These are phyloP conservation scores for Plenodomus lindquistii DNA, from an alignment of 2,329 filamentous ascomycete species.

Conservation along the genomic window DNA sequence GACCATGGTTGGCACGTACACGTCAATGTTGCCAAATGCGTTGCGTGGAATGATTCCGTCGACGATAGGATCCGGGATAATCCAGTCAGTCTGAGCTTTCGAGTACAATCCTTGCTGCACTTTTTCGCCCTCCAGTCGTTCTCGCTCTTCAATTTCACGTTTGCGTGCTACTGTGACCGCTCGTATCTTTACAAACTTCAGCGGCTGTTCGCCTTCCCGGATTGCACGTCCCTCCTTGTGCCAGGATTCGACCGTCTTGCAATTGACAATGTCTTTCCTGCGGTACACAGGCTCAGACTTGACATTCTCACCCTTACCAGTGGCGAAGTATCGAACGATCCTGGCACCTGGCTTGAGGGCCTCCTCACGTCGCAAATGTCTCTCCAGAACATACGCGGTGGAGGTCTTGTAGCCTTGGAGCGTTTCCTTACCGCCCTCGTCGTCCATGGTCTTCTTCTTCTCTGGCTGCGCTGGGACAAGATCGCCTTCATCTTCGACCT, in stretches of 20 bases:
- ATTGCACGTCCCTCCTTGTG: slow-evolving; percentile 91
- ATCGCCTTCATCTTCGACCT: slow-evolving; percentile 77
- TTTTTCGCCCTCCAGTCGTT: slow-evolving; percentile 77
- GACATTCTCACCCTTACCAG: slow-evolving; percentile 72
- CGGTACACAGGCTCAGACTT: slow-evolving; percentile 81
- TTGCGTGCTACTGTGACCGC: slow-evolving; percentile 87
- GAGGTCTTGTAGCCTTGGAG: slow-evolving; percentile 88
- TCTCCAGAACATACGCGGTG: slow-evolving; percentile 79
- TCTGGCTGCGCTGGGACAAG: slow-evolving; percentile 71
- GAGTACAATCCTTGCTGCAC: slow-evolving; percentile 85
- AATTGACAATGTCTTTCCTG: slow-evolving; percentile 77
- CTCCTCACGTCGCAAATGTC: slow-evolving; percentile 90
- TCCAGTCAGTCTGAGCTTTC: slow-evolving; percentile 87
- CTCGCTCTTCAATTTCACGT: slow-evolving; percentile 84
- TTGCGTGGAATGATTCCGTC: slow-evolving; percentile 92
- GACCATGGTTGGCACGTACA: slow-evolving; percentile 93
- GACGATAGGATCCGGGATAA: slow-evolving; percentile 83
- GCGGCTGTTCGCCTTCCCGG: slow-evolving; percentile 67
- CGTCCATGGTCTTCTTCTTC: slow-evolving; percentile 66
- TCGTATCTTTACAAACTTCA: slow-evolving; percentile 88
- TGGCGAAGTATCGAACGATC: slow-evolving; percentile 74
- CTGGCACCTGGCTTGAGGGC: slow-evolving; percentile 72
- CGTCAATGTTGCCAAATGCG: slow-evolving; percentile 92
- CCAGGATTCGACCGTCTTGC: slow-evolving; percentile 94
- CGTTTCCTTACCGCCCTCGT: slow-evolving; percentile 73